Conservation (phyloP, 2,329 filamentous ascomycete genomes). For the Calonectria ilicicola region DNA sequence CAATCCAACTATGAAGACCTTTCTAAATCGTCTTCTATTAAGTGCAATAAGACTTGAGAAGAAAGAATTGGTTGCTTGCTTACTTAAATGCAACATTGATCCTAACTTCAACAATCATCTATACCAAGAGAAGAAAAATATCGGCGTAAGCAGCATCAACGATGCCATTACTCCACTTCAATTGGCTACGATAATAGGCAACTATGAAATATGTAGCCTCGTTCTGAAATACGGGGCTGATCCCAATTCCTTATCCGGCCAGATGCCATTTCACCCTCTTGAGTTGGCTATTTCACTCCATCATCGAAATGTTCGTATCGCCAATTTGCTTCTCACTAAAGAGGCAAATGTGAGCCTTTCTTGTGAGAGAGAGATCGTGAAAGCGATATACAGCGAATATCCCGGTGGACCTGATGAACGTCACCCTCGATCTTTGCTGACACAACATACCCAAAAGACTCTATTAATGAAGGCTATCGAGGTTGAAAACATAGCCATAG, state of each 20-base stretch:
- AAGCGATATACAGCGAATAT: background rate
- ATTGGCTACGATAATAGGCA: background rate
- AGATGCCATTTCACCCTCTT: background rate
- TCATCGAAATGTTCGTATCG: background rate
- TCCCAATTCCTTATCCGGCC: background rate
- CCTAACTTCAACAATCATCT: background rate
- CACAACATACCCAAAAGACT: background rate
- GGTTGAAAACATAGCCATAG: background rate
- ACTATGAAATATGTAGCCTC: background rate
- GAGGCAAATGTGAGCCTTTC: background rate
- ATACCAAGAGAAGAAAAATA: no score
- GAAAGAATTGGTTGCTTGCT: background rate
- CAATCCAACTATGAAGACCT: background rate
- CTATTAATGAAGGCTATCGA: conserved; percentile 1
- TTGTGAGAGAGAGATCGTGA: background rate
- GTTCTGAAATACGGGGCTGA: background rate
- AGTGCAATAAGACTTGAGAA: background rate
- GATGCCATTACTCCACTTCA: background rate
- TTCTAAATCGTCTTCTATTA: background rate
- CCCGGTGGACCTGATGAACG: background rate
- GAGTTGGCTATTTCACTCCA: conserved; percentile 5
- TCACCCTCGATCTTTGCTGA: no score
- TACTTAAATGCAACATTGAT: background rate
- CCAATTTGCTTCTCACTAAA: background rate
- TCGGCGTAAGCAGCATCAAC: no score